Evolutionary conservation across 2,329 filamentous ascomycete species (phyloP).

Genomic region (Alternaria rosae): DNA sequence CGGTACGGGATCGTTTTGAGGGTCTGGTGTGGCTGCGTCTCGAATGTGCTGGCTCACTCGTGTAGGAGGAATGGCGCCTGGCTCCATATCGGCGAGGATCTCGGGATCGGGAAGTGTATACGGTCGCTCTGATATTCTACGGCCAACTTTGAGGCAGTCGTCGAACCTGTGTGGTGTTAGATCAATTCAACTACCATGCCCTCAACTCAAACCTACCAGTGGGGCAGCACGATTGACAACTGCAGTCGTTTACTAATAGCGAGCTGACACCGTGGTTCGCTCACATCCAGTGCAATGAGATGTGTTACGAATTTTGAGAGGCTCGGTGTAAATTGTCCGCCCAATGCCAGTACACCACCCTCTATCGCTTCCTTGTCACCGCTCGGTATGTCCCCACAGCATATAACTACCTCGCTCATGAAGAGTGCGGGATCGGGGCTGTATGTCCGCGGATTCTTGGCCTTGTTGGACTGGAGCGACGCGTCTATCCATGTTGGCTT

Average conservation of each 20-base stretch:
- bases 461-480: constrained; percentile 73
- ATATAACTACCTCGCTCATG: constrained; percentile 83
- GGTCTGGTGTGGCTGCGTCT: constrained; percentile 45
- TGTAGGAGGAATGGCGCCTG: constrained; percentile 48
- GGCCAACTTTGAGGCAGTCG: constrained; percentile 91
- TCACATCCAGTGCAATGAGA: constrained; percentile 80
- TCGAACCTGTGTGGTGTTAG: constrained; percentile 74
- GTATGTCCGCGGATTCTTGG: constrained; percentile 80
- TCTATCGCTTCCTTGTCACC: constrained; percentile 92
- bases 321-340: constrained; percentile 78
- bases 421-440: constrained; percentile 92
- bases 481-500: constrained; percentile 80
- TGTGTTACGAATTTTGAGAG: constrained; percentile 83
- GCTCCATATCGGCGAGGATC: constrained; percentile 61
- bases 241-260: constrained; percentile 71
- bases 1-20: constrained; percentile 30
- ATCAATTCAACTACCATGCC: not conserved
- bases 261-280: constrained; percentile 73
- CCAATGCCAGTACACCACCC: constrained; percentile 87
- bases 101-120: constrained; percentile 88
- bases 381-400: constrained; percentile 82
- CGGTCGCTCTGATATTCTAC: constrained; percentile 85
- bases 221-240: constrained; percentile 86
- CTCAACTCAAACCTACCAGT: constrained; percentile 69
- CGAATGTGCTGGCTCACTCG: constrained; percentile 55